Conservation (phyloP, 768 basidiomycete species). For the Boletus rubescentipes region DNA sequence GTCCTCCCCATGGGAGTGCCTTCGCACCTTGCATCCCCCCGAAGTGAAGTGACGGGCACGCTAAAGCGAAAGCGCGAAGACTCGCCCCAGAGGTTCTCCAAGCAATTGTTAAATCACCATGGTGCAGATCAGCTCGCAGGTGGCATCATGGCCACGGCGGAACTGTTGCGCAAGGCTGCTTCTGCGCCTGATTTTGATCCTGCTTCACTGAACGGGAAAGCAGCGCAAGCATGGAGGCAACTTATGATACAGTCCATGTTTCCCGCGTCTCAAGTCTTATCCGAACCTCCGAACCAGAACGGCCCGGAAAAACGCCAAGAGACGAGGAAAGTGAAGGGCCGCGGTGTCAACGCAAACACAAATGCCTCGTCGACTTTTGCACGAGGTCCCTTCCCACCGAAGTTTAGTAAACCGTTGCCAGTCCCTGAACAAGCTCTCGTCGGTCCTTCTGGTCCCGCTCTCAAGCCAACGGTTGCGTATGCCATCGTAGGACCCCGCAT, state of each 20-base stretch:
- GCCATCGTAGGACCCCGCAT: conserved; percentile 51
- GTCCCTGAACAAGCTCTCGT: conserved; percentile 19
- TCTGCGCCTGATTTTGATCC: conserved; percentile 29
- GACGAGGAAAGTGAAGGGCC: conserved; percentile 13
- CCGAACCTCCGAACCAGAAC: conserved; percentile 9
- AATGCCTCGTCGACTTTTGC: conserved; percentile 1
- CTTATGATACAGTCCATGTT: conserved; percentile 63
- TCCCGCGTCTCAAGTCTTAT: conserved; percentile 36
- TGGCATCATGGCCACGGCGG: background rate
- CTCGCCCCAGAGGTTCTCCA: conserved; percentile 39
- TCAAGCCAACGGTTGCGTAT: conserved; percentile 47
- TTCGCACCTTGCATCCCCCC: background rate
- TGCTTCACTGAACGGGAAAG: conserved; percentile 37
- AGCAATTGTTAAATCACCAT: conserved; percentile 24
- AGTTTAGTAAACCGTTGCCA: conserved; percentile 20
- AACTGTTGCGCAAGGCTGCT: conserved; percentile 24
- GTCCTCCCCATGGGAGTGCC: conserved; percentile 31
- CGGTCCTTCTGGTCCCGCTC: conserved; percentile 13
- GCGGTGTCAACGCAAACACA: background rate
- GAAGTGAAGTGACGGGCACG: background rate
- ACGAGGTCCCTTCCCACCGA: conserved; percentile 17
- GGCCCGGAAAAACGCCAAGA: conserved; percentile 2
- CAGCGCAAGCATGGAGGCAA: conserved; percentile 56
- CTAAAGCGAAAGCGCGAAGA: conserved; percentile 46
- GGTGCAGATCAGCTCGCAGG: background rate